Conservation (phyloP, 805 yeast genomes). For the Maudiozyma barnettii region DNA sequence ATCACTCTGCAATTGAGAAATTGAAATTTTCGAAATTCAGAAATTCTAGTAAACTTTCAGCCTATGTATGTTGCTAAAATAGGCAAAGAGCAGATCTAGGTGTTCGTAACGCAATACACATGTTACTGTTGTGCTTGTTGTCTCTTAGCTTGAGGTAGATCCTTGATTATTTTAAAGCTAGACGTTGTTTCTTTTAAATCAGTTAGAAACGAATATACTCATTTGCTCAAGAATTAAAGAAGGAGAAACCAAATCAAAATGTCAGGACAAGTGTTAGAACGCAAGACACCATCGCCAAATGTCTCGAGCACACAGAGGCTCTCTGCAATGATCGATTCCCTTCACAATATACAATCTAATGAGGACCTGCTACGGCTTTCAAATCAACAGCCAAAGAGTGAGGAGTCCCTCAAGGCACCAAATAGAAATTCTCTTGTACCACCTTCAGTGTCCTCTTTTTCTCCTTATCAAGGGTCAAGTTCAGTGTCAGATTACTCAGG, state of each 20-base stretch:
- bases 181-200: no score
- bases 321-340: conserved; percentile 24
- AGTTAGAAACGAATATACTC: no score
- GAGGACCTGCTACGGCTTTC: not conserved
- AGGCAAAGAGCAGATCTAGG: not conserved
- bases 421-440: not conserved
- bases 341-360: conserved; percentile 4
- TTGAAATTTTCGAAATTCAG: not conserved
- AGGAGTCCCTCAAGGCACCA: not conserved
- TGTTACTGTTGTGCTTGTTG: no score
- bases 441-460: conserved; percentile 1
- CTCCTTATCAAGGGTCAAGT: conserved; percentile 9
- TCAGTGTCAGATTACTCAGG: conserved; percentile 26
- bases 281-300: conserved; percentile 6
- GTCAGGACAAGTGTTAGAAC: conserved; percentile 3
- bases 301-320: conserved; percentile 18
- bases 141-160: no score
- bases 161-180: no score
- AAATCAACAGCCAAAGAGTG: not conserved
- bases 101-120: no score
- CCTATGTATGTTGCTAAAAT: not conserved
- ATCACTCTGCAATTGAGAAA: not conserved
- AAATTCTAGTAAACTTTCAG: not conserved
- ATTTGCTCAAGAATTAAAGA: not conserved
- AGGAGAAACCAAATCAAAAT: not conserved